Base-by-base conservation (phyloP, 305 asterid species). In the Petunia hybrid region DNA sequence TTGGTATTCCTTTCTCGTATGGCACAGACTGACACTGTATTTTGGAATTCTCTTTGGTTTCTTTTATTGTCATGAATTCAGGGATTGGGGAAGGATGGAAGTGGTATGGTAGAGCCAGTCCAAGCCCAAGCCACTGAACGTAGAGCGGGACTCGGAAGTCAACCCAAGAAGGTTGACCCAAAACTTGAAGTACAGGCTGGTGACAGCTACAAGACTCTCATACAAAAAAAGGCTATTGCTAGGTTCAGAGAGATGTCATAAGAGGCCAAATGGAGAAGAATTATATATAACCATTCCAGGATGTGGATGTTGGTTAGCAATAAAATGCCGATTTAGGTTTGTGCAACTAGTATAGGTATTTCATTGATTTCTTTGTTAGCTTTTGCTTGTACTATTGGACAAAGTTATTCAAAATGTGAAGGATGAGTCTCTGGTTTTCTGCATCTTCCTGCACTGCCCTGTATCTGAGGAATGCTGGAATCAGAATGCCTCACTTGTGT, bases 81-180 rank as follows among this genome's bases (percentile, higher is more conserved):
- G 99, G 99, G 99, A 76, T 87, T 96, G 81, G 99, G 99, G 53
- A 94, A 88, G 88, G 97, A 96, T 74, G 97, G 99, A 82, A 96
- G 95, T 82, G 99, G 99, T 42, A 91, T 96, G 95, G 94, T 93
- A 59, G 99, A 94, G 85, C 99, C 99, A 4, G 98, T 96, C 42
- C 94, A 91, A 87, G 92, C 98, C 6, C 97, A 87, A 86, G 87
- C 91, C 40, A 81, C 84, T 43, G 99, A 92, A 80, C 91, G 81
- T 10, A 87, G 98, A 88, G 98, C 98, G 0, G 99, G 99, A 55
- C 89, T 96, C 2, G 99, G 99, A 71, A 90, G 87, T 88, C 98
- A 91, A 70, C 94, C 97, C 5, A 96, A 93, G 91, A 96, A 91
- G 88, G 91, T 87, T 76, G 98, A 94, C 46, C 97, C 95, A 4